Conservation (phyloP, 2,329 filamentous ascomycete species). For the Ophiocordyceps camponoti-saundersi region DNA sequence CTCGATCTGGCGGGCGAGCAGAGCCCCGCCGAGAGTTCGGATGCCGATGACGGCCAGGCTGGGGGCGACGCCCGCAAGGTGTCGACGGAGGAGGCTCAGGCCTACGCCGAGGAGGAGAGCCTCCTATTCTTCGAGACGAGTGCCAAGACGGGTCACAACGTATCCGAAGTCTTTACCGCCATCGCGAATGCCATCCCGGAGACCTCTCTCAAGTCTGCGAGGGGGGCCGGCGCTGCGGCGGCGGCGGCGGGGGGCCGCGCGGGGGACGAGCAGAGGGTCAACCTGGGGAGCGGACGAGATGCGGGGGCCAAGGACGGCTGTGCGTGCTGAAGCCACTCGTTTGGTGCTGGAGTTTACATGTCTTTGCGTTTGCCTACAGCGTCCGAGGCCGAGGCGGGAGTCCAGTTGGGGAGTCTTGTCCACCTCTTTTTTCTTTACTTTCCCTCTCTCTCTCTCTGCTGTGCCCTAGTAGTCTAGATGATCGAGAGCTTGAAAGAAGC, state of each 20-base stretch:
- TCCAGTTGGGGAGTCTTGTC: constrained; percentile 6
- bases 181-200: constrained; percentile 98
- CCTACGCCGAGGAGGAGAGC: constrained; percentile 87
- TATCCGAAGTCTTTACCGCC: constrained; percentile 90
- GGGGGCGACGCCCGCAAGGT: constrained; percentile 70
- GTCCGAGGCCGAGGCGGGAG: constrained; percentile 6
- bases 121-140: constrained; percentile 96
- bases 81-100: constrained; percentile 75
- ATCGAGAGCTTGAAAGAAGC: not conserved
- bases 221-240: constrained; percentile 50
- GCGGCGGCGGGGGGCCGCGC: constrained; percentile 32
- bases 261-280: constrained; percentile 61
- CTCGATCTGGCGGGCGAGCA: constrained; percentile 64
- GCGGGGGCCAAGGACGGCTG: constrained; percentile 77
- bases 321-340: constrained; percentile 45
- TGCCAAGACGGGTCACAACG: constrained; percentile 89
- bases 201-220: constrained; percentile 79
- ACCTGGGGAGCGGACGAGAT: constrained; percentile 57
- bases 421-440: constrained; percentile 2
- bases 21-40: constrained; percentile 26
- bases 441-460: not conserved
- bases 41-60: constrained; percentile 40
- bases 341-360: not conserved
- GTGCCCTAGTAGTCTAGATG: not conserved
- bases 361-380: constrained; percentile 2